Percentiles rank a stretch among this genome's conserved stretches.
phyloP scores from a whole-genome alignment of 768 basidiomycete species.

The Mycena alexandri region DNA sequence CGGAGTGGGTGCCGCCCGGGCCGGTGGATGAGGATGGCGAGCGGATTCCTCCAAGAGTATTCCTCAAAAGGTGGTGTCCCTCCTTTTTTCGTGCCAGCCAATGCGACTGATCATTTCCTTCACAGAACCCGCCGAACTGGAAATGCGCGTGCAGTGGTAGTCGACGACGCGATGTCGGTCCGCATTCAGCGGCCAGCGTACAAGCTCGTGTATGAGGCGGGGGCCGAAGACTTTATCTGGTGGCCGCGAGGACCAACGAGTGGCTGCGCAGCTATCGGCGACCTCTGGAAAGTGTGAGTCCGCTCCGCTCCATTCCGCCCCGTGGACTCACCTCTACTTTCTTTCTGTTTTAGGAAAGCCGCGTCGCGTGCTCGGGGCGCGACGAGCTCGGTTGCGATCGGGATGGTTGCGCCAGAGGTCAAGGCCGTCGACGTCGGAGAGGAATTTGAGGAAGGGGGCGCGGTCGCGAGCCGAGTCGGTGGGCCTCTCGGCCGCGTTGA shows the following conservation, averaged over 20 bases:
- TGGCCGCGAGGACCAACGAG: conserved; percentile 50
- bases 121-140: conserved; percentile 58
- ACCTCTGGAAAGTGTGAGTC: too few relatives aligned
- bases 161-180: conserved; percentile 59
- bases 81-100: conserved; percentile 42
- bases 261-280: too few relatives aligned
- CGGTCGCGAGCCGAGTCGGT: neutral
- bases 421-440: neutral
- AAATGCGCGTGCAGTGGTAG: conserved; percentile 55
- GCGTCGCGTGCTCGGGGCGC: too few relatives aligned
- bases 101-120: conserved; percentile 53
- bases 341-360: too few relatives aligned
- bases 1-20: conserved; percentile 72
- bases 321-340: too few relatives aligned
- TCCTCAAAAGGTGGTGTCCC: conserved; percentile 69
- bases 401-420: conserved; percentile 9
- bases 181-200: conserved; percentile 72
- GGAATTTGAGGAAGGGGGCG: neutral
- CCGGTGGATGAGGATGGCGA: conserved; percentile 45
- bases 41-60: conserved; percentile 54
- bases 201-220: conserved; percentile 77
- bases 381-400: conserved; percentile 1
- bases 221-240: conserved; percentile 69
- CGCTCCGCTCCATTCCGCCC: too few relatives aligned
- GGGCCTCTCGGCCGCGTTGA: conserved; percentile 4